Base-by-base conservation (phyloP, 768 basidiomycete species). In the Cubamyces sp. region DNA sequence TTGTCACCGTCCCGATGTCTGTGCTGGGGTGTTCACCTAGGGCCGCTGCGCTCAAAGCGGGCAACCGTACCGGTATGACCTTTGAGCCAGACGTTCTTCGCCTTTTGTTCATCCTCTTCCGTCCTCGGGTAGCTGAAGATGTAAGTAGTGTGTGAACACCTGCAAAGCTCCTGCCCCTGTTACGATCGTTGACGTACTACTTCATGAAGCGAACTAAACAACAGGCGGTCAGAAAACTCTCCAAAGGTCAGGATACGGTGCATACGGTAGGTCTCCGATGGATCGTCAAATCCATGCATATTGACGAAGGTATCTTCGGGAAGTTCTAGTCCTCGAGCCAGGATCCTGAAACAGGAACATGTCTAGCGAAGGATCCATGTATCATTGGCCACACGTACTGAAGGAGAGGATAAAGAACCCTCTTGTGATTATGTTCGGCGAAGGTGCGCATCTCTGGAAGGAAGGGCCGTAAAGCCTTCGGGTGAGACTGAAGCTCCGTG, bases 401-500 rank as follows among this genome's bases (percentile, higher is more conserved):
- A 21, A 85, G 69, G 37, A 82, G 70, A 1, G 80, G 79, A 65
- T 81, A 75, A 7, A 87, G 65, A n/a, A 87, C 74, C 12, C 81
- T 74, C 46, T 78, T 72, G 64, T 86, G 84, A 46, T 80, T 84
- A 57, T 81, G 75, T 47, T 74, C 73, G 19, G 77, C 73, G 55
- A 87, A 86, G 0, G 73, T 75, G 18, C 76, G 73, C 26, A 87
- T 78, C 62, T 87, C 84, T 1, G 80, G 79, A 1, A 87, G 70
- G 55, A 83, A 80, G 8, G 85, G 83, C 9, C 80, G 76, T 26
- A 88, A 54, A 0, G 76, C 74, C 39, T 76, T 73, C 0, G 87
- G 87, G 59, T 88, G 87, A 2, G 18, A 39, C 28, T 70, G 67
- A 1, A 77, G 78, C 60, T 79, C 81, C 1, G 69, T 77, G 43